phyloP scores from a whole-genome alignment of 2,329 filamentous ascomycete genomes.

The Scedosporium apiospermum region DNA sequence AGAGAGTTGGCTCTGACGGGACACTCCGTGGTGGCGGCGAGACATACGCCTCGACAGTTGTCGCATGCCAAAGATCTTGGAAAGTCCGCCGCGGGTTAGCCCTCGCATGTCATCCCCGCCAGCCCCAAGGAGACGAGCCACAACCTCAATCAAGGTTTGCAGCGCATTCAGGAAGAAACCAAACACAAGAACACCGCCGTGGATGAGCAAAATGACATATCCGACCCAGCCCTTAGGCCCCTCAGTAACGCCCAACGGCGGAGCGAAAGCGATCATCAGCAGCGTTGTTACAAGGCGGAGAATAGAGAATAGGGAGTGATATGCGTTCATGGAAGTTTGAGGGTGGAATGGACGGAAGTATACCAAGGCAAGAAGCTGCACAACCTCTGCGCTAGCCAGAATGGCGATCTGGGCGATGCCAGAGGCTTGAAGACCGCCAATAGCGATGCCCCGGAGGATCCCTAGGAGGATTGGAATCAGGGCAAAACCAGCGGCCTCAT shows the following conservation, averaged over 20 bases:
- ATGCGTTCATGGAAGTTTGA: constrained; percentile 94
- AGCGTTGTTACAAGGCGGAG: constrained; percentile 69
- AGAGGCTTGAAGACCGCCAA: constrained; percentile 86
- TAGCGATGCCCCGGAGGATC: constrained; percentile 76
- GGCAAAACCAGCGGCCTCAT: constrained; percentile 84
- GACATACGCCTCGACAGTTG: constrained; percentile 69
- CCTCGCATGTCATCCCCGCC: constrained; percentile 65
- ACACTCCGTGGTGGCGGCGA: constrained; percentile 48
- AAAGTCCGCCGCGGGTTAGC: constrained; percentile 69
- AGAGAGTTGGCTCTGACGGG: constrained; percentile 73
- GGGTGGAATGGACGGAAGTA: constrained; percentile 85
- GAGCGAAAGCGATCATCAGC: constrained; percentile 75
- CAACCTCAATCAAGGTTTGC: constrained; percentile 83
- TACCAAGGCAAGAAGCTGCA: constrained; percentile 76
- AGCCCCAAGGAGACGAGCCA: constrained; percentile 71
- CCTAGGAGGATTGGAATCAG: constrained; percentile 79
- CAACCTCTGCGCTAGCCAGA: constrained; percentile 87
- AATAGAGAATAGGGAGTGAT: constrained; percentile 75
- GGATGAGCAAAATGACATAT: constrained; percentile 79
- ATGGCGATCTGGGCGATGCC: constrained; percentile 90
- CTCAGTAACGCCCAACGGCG: constrained; percentile 69
- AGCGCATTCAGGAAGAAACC: constrained; percentile 89
- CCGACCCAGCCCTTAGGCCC: constrained; percentile 88
- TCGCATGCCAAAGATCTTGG: constrained; percentile 85
- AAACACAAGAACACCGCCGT: constrained; percentile 76